These are phyloP conservation scores for Phoenix roebelenii DNA, from an alignment of 176 grass and related monocot genomes.

Conservation along the genomic window DNA sequence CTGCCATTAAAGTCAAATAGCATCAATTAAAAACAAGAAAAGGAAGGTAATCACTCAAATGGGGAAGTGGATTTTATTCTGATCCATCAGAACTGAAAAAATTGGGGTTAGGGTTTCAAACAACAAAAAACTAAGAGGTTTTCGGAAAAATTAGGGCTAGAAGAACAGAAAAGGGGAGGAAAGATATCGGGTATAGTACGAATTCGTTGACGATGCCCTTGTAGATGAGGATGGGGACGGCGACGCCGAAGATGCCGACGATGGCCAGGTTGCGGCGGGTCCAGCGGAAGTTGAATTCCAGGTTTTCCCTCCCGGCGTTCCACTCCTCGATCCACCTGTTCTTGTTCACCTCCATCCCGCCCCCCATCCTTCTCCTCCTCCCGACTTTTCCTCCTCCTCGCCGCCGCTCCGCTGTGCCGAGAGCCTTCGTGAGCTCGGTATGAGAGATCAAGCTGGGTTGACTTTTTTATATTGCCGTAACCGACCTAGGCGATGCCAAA, in stretches of 20 bases:
- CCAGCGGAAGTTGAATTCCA: slow-evolving; percentile 71
- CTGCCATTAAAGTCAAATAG: slow-evolving; percentile 33
- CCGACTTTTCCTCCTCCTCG: neutral
- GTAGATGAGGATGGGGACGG: slow-evolving; percentile 65
- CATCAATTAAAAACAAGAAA: too few relatives aligned
- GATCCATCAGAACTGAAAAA: too few relatives aligned
- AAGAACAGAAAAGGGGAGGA: neutral
- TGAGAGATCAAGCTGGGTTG: too few relatives aligned
- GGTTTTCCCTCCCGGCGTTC: slow-evolving; percentile 56
- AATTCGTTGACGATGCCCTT: slow-evolving; percentile 80
- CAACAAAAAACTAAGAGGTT: too few relatives aligned
- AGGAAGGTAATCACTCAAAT: too few relatives aligned
- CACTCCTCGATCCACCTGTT: slow-evolving; percentile 77
- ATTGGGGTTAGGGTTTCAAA: too few relatives aligned
- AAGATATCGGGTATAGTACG: slow-evolving; percentile 21
- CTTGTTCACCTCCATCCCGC: slow-evolving; percentile 83
- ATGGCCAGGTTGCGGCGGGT: slow-evolving; percentile 54
- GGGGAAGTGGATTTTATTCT: too few relatives aligned
- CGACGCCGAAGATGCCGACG: slow-evolving; percentile 72
- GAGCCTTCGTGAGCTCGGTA: too few relatives aligned
- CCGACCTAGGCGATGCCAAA: too few relatives aligned
- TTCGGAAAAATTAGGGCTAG: neutral
- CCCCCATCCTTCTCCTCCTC: slow-evolving; percentile 36
- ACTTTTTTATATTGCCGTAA: too few relatives aligned
- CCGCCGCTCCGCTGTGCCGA: too few relatives aligned